Base-by-base conservation (phyloP, 495 filamentous ascomycete species). In the Haplographium delicatum region DNA sequence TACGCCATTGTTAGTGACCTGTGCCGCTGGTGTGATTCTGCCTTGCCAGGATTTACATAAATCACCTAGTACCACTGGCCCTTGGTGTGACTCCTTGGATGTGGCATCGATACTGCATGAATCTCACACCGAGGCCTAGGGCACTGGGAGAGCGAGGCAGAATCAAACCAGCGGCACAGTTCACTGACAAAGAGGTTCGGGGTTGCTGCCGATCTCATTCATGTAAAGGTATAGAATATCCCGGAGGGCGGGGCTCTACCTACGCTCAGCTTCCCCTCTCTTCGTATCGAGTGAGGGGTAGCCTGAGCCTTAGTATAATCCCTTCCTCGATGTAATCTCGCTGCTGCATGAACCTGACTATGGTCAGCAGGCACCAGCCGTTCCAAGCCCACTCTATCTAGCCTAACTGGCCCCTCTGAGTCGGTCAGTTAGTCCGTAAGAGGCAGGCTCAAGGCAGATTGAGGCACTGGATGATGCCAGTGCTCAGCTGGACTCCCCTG, bases 391-490 rank as follows among this genome's bases (percentile, higher is more conserved):
- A 51, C 38, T 44, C 39, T 27, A 51, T 42, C 48, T 25, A 51
- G 26, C 44, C 19, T 47, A 27, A 30, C 44, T 47, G 30, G 24
- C 30, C 30, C 44, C 44, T 47, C 44, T 49, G 34, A 51, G 49
- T 44, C 34, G 49, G 49, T 28, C 24, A 44, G 15, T 37, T 18
- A 26, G 40, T 37, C 40, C 40, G 40, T 22, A 51, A 51, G 40
- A 51, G 49, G 49, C 38, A 45, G 39, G 39, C 49, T 51, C 28
- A 51, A 51, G 49, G 41, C 49, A 51, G 51, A 54, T 54, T 48
- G 44, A 48, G 51, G 50, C 42, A 37, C 42, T 22, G 43, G 35
- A 53, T 46, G 40, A 41, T 40, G 50, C 33, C 24, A 33, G 41
- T 24, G 41, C 31, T 47, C 18, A 50, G 47, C 47, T 42, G 4